Percentiles rank a stretch among this genome's conserved stretches.
These are phyloP conservation scores for Acanthamoeba quina DNA, from an alignment of 208 protist genomes.

Conservation along the genomic window DNA sequence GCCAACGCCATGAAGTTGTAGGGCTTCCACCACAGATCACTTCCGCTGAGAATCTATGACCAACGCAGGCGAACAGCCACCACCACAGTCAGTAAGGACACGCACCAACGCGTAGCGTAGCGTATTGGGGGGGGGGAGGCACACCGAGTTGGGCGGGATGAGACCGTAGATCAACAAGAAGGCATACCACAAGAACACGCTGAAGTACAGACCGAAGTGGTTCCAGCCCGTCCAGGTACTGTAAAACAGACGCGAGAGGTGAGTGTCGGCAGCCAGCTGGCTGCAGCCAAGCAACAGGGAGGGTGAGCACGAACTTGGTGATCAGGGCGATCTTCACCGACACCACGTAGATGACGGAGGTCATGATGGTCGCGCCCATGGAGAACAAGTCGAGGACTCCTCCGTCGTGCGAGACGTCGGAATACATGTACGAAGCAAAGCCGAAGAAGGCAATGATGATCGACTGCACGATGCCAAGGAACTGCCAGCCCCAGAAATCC, in stretches of 20 bases:
- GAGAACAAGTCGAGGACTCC: slow-evolving; percentile 57
- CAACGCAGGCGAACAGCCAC: neutral
- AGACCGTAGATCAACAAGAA: slow-evolving; percentile 66
- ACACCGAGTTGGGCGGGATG: slow-evolving; percentile 56
- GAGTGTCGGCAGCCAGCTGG: too few species aligned
- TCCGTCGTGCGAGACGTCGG: slow-evolving; percentile 27
- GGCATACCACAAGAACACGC: slow-evolving; percentile 46
- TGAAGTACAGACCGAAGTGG: slow-evolving; percentile 61
- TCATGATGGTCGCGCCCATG: slow-evolving; percentile 56
- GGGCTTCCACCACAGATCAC: slow-evolving; percentile 52
- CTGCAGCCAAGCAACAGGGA: neutral
- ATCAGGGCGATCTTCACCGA: slow-evolving; percentile 38
- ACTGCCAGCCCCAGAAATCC: slow-evolving; percentile 69
- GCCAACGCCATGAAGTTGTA: slow-evolving; percentile 39
- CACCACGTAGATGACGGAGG: slow-evolving; percentile 45
- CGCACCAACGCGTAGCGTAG: neutral
- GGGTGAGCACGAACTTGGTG: slow-evolving; percentile 7
- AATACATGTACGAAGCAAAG: slow-evolving; percentile 27
- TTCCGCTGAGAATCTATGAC: slow-evolving; percentile 23
- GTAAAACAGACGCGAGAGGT: neutral
- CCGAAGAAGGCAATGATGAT: slow-evolving; percentile 67
- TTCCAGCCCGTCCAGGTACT: slow-evolving; percentile 60
- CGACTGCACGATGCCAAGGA: slow-evolving; percentile 64
- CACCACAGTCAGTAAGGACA: neutral
- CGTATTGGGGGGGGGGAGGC: neutral